Percentiles rank a stretch among this genome's conserved stretches.
phyloP scores from a whole-genome alignment of 495 filamentous ascomycete genomes.

The Massariosphaeria phaeospora region DNA sequence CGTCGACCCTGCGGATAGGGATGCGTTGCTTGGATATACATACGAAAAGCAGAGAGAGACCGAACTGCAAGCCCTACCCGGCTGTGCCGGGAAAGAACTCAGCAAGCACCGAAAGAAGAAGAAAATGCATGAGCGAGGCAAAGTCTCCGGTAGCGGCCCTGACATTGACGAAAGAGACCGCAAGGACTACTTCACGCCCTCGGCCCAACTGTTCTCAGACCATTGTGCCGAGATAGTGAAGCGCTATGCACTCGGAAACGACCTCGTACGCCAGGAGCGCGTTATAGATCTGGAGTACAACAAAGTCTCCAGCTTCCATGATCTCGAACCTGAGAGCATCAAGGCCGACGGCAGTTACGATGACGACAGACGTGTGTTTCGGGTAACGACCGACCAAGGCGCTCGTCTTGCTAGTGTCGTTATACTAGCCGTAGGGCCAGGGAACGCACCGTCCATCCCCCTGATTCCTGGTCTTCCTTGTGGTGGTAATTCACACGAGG shows the following conservation, averaged over 20 bases:
- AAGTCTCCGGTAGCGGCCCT: conserved; percentile 1
- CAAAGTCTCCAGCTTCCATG: conserved; percentile 24
- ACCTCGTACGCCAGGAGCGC: conserved; percentile 47
- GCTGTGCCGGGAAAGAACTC: conserved; percentile 59
- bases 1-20: conserved; percentile 58
- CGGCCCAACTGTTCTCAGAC: conserved; percentile 51
- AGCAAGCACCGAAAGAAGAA: conserved; percentile 63
- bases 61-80: conserved; percentile 54
- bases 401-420: conserved; percentile 47
- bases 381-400: conserved; percentile 46
- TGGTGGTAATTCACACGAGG: conserved; percentile 41
- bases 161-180: conserved; percentile 57
- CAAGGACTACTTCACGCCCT: conserved; percentile 61
- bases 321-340: conserved; percentile 34
- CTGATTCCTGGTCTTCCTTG: conserved; percentile 13
- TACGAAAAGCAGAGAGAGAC: conserved; percentile 47
- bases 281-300: conserved; percentile 52
- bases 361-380: conserved; percentile 43
- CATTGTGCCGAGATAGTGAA: conserved; percentile 52
- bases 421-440: conserved; percentile 55
- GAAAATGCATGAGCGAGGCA: conserved; percentile 29
- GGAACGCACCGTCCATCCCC: conserved; percentile 51
- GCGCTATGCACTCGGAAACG: conserved; percentile 48
- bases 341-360: background rate
- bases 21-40: conserved; percentile 57